phyloP scores from a whole-genome alignment of 305 asterid species.

The Solanum chacoense region DNA sequence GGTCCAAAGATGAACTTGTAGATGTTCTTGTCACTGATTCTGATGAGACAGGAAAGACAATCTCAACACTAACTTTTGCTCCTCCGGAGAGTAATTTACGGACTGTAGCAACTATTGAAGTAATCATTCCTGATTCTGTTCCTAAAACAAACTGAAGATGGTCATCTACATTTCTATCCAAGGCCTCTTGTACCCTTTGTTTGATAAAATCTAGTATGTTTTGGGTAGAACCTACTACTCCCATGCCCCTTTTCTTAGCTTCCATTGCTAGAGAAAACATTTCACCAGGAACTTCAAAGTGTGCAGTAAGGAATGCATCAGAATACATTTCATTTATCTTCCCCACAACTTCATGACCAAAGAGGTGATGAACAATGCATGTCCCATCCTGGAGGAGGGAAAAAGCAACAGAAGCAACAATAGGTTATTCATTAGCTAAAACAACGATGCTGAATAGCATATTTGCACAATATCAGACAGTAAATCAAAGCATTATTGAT shows the following conservation, averaged over 20 bases:
- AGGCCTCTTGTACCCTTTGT: slow-evolving; percentile 65
- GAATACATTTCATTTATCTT: slow-evolving; percentile 77
- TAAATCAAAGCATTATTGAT: background rate
- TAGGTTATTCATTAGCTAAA: background rate
- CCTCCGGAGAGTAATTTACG: slow-evolving; percentile 31
- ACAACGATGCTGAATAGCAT: background rate
- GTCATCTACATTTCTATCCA: slow-evolving; percentile 64
- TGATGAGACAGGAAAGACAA: slow-evolving; percentile 87
- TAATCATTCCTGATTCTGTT: slow-evolving; percentile 97
- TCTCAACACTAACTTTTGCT: slow-evolving; percentile 68
- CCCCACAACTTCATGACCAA: slow-evolving; percentile 79
- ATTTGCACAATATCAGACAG: background rate
- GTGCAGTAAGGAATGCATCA: slow-evolving; percentile 92
- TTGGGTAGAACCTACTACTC: slow-evolving; percentile 92
- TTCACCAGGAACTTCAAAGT: slow-evolving; percentile 95
- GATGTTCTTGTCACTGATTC: slow-evolving; percentile 62
- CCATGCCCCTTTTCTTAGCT: slow-evolving; percentile 89
- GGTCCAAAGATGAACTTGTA: slow-evolving; percentile 20
- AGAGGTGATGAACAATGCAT: slow-evolving; percentile 95
- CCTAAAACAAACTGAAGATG: slow-evolving; percentile 95
- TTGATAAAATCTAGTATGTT: slow-evolving; percentile 78
- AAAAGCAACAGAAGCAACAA: background rate
- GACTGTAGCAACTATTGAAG: slow-evolving; percentile 78
- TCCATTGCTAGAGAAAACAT: slow-evolving; percentile 93
- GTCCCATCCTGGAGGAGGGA: slow-evolving; percentile 60